Base-by-base conservation (phyloP, 352 stramenopile genomes). In the Phytophthora lateralis region DNA sequence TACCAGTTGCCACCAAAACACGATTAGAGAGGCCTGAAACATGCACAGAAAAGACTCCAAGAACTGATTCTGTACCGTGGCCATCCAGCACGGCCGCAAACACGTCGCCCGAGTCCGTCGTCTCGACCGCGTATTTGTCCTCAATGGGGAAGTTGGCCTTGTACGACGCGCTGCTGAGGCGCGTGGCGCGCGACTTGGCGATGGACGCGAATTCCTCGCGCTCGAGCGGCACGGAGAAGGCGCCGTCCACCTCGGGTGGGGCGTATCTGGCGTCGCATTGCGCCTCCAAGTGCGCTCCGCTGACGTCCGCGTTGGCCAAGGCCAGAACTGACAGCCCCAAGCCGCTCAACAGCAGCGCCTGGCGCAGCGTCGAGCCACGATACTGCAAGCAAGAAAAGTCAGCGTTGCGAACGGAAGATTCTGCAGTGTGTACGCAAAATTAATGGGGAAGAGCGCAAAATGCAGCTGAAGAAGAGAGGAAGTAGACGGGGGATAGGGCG, bases 21-120 rank as follows among this genome's bases (percentile, higher is more conserved):
- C 11, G 11, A 6, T 39, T n/a, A 39, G 18, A 45, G 30, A 24
- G 20, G 7, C 39, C 15, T 45, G 27, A 54, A 21, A 20, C 4
- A 10, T 6, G 65, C 21, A 24, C 21, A 24, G 21, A 24, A 24
- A n/a, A 24, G 21, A 3, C 21, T 24, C 21, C 21, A 24, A 24
- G 21, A 24, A 24, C 21, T 24, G 21, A 24, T 24, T 1, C 21
- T 24, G 29, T 47, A 91, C 93, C 92, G 60, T 98, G 93, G 3
- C 93, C 93, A 64, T 98, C 93, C 46, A 97, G 82, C 24, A 97
- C 93, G 18, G 78, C 77, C 15, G 85, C 88, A 51, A 94, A 96
- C 38, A 97, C 80, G 58, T 94, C 86, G 41, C 92, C 89, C 18
- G 80, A 78, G 12, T 67, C 50, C 24, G 78, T 76, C 9, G 79